Conservation (phyloP, 2,329 filamentous ascomycete species). For the Gaeumannomyces sp. region DNA sequence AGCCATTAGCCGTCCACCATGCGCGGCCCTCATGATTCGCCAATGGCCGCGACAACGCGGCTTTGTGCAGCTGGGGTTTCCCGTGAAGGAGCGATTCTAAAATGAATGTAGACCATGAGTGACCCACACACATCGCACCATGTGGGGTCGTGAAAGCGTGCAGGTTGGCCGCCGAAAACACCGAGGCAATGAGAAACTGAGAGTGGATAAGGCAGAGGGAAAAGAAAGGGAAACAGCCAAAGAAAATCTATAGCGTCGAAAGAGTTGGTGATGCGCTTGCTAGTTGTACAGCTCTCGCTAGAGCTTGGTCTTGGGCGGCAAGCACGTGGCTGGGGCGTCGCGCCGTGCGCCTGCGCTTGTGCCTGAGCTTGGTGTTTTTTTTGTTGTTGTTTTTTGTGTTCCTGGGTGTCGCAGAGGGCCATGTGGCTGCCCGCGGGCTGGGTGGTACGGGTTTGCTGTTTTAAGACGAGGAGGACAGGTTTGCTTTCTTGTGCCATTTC, state of each 20-base stretch:
- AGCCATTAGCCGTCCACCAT: neutral
- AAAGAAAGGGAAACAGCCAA: neutral
- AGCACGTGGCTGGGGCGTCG: neutral
- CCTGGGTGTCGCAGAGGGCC: neutral
- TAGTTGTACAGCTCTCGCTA: neutral
- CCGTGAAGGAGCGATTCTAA: neutral
- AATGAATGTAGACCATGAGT: neutral
- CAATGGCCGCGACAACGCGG: neutral
- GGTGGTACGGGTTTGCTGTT: neutral
- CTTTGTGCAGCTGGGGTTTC: neutral
- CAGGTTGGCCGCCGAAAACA: neutral
- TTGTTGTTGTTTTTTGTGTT: too few relatives aligned
- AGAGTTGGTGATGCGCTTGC: neutral
- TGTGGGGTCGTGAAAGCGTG: neutral
- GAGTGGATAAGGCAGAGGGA: neutral
- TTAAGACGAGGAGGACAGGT: neutral
- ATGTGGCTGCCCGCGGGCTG: neutral
- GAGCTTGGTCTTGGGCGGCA: neutral
- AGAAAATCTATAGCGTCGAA: neutral
- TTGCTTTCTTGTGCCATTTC: neutral
- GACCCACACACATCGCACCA: neutral
- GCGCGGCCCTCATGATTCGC: neutral
- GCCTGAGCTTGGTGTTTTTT: neutral
- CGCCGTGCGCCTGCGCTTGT: neutral
- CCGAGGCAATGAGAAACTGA: neutral